Conservation (phyloP, 2,329 filamentous ascomycete species). For the Paradendryphiella salina region DNA sequence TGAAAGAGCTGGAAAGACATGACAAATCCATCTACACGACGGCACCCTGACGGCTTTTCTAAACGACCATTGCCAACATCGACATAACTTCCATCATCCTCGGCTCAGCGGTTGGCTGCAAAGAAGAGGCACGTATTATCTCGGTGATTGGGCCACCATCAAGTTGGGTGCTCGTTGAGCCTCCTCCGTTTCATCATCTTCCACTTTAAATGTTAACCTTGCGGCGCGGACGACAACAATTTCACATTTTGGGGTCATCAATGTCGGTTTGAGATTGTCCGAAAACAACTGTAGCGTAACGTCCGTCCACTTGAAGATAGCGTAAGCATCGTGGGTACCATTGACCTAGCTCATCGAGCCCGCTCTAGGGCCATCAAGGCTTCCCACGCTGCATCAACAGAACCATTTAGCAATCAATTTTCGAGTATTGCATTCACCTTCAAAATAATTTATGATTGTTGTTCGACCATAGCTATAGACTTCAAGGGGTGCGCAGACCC, state of each 20-base stretch:
- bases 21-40: not conserved
- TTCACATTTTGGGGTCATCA: constrained; percentile 1
- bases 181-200: constrained; percentile 2
- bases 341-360: not conserved
- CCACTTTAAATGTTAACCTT: constrained; percentile 11
- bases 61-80: not conserved
- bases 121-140: constrained; percentile 4
- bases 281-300: constrained; percentile 10
- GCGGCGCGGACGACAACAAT: not conserved
- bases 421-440: not conserved
- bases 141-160: constrained; percentile 9
- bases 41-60: not conserved
- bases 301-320: constrained; percentile 2
- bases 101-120: not conserved
- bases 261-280: constrained; percentile 11
- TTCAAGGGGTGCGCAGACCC: not conserved
- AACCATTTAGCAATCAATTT: not conserved
- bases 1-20: constrained; percentile 1
- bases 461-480: too few species aligned
- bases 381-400: not conserved
- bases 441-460: too few species aligned
- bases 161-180: constrained; percentile 6
- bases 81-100: not conserved
- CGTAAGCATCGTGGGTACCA: not conserved
- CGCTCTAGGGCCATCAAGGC: not conserved